phyloP scores from a whole-genome alignment of 331 rosid species.

The Rosa hybrid region DNA sequence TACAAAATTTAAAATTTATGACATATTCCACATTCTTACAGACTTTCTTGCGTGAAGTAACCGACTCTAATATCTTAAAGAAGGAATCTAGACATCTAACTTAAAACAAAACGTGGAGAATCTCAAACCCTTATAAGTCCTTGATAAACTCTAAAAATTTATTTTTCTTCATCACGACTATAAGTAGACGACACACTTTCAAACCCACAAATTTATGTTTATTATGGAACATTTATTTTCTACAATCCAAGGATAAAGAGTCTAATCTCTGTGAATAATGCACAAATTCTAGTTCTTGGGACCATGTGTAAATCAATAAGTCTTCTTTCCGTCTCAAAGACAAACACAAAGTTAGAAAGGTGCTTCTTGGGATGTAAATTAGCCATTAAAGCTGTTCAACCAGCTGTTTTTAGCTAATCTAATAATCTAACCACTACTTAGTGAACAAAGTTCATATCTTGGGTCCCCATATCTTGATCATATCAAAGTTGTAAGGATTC shows the following conservation, averaged over 20 bases:
- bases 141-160: too few species aligned
- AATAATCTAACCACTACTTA: background rate
- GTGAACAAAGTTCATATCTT: background rate
- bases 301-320: background rate
- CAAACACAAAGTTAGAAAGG: background rate
- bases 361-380: conserved; percentile 1
- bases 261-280: background rate
- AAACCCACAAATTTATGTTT: too few species aligned
- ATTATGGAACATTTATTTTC: too few species aligned
- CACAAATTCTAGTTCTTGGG: background rate
- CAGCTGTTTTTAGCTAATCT: conserved; percentile 6
- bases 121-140: too few species aligned
- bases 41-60: too few species aligned
- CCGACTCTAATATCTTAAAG: too few species aligned
- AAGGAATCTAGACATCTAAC: too few species aligned
- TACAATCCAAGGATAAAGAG: background rate
- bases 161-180: too few species aligned
- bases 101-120: too few species aligned
- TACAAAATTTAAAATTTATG: too few species aligned
- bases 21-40: too few species aligned
- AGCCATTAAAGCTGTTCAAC: background rate
- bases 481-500: conserved; percentile 3
- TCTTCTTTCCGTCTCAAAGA: background rate
- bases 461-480: background rate
- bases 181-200: too few species aligned